These are phyloP conservation scores for Botrytis paeoniae DNA, from an alignment of 2,329 filamentous ascomycete genomes.

Conservation along the genomic window DNA sequence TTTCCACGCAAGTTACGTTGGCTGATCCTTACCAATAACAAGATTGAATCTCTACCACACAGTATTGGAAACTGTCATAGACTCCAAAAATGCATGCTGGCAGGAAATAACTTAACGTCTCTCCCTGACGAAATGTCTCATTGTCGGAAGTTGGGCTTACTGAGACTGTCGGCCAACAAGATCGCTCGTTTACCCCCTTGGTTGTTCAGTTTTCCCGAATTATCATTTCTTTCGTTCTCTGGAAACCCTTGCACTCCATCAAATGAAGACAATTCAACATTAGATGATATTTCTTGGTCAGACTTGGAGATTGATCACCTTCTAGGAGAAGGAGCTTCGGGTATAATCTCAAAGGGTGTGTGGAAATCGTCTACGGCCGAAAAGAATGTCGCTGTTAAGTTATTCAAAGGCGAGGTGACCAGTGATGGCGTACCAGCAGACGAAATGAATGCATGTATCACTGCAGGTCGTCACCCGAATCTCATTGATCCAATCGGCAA, in stretches of 20 bases:
- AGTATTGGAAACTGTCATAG: conserved; percentile 44
- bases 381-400: conserved; percentile 47
- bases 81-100: conserved; percentile 50
- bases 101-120: conserved; percentile 43
- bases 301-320: conserved; percentile 43
- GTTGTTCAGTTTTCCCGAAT: conserved; percentile 45
- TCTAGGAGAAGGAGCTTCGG: conserved; percentile 47
- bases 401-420: conserved; percentile 48
- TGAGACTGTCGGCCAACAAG: conserved; percentile 46
- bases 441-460: conserved; percentile 48
- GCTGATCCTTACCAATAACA: conserved; percentile 49
- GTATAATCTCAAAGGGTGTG: conserved; percentile 44
- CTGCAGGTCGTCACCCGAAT: conserved; percentile 46
- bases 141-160: conserved; percentile 45
- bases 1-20: conserved; percentile 46
- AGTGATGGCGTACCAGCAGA: conserved; percentile 49
- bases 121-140: conserved; percentile 44
- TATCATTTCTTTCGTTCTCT: conserved; percentile 48
- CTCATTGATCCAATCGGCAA: conserved; percentile 47
- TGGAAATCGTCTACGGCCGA: conserved; percentile 37
- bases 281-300: conserved; percentile 43
- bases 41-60: conserved; percentile 41
- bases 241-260: conserved; percentile 45
- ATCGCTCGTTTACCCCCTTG: conserved; percentile 43
- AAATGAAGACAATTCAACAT: conserved; percentile 29